phyloP scores from a whole-genome alignment of 345 rosid genomes.

The rapeseed (Brassica napus) region Da-Ae NC_063444.1:38663001-38663500 shows the following conservation, averaged over 20 bases:
- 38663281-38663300: conserved; percentile 56
- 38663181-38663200: conserved; percentile 64
- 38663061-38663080: not conserved
- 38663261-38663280: conserved; percentile 58
- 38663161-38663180: conserved; percentile 32
- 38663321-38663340: conserved; percentile 64
- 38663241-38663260: conserved; percentile 70
- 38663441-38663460: conserved; percentile 65
- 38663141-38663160: conserved; percentile 18
- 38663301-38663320: conserved; percentile 53
- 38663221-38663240: conserved; percentile 73
- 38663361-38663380: conserved; percentile 69
- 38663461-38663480: conserved; percentile 54
- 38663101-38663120: not conserved
- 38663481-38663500: conserved; percentile 59
- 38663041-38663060: conserved; percentile 6
- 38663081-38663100: not conserved
- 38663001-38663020: not conserved
- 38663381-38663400: conserved; percentile 62
- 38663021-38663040: not conserved
- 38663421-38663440: conserved; percentile 94
- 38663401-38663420: conserved; percentile 65
- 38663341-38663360: conserved; percentile 54
- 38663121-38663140: conserved; percentile 14
- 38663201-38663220: conserved; percentile 61